Base-by-base conservation (phyloP, 306 rosid genomes). In the Benincasa hispida region DNA sequence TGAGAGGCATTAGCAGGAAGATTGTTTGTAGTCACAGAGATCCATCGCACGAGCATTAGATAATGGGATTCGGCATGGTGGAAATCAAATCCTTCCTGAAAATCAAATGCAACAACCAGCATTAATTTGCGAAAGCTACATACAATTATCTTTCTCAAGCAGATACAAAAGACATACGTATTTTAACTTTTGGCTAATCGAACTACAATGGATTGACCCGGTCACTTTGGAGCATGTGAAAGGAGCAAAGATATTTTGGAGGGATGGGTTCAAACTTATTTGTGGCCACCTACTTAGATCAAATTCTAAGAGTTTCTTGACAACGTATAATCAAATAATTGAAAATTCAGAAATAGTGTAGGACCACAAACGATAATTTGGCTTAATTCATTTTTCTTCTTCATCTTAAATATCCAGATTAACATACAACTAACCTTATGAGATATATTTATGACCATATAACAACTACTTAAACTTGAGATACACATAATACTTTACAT, bases 1-100 rank as follows among this genome's bases (percentile, higher is more conserved):
- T 91, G 98, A 0, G 98, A 91, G 82, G 98, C 97, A 84, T 93
- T 93, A 27, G 84, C 85, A n/a, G 98, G 98, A 75, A 91, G 83
- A 34, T 85, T 80, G 32, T 89, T 86, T n/a, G 70, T 69, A 80
- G 87, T 84, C 22, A 87, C 77, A n/a, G 97, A 83, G 81, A 93
- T 79, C 98, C 98, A 93, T 34, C 41, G 4, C 5, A 85, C 96
- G 30, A 93, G 93, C 97, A 93, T 93, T 76, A 93, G 27, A 85
- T 93, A 87, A 74, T 91, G 87, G 45, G 88, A 67, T 77, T 93
- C 98, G 19, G 98, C 97, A 85, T 93, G 97, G 79, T 93, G 98
- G 78, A 87, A 93, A 68, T 78, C 77, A 74, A 91, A 93, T 75
- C 98, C 98, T 79, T 88, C 93, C 98, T 93, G 83, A 47, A 62